These are phyloP conservation scores for Cryphonectria parasitica DNA, from an alignment of 2,329 filamentous ascomycete species.

Conservation along the genomic window DNA sequence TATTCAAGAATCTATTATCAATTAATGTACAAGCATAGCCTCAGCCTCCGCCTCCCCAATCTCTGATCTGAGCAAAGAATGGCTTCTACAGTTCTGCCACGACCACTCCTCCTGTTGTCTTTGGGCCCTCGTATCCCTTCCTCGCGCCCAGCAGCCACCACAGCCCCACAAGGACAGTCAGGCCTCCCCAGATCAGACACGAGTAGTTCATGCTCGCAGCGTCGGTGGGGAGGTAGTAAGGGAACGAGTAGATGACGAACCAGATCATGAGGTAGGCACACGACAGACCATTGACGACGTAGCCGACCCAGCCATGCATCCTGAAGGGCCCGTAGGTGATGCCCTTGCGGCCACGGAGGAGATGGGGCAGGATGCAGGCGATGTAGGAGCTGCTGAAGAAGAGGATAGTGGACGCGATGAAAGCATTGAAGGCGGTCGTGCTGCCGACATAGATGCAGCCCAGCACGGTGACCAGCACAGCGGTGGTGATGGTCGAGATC, in stretches of 20 bases:
- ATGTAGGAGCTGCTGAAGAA: conserved; percentile 58
- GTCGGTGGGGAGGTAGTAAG: conserved; percentile 46
- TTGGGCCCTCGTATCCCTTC: conserved; percentile 31
- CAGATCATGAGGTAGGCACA: conserved; percentile 60
- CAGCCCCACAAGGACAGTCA: conserved; percentile 43
- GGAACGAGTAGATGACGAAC: conserved; percentile 65
- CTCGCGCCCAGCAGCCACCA: conserved; percentile 47
- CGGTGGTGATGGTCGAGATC: conserved; percentile 54
- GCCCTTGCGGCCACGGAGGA: conserved; percentile 48
- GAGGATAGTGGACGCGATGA: conserved; percentile 57
- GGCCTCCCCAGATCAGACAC: conserved; percentile 48
- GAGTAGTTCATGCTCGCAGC: conserved; percentile 54
- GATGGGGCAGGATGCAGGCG: conserved; percentile 63
- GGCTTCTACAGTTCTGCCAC: conserved; percentile 9
- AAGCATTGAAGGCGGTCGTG: conserved; percentile 68
- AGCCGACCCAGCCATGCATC: conserved; percentile 50
- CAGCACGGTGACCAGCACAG: conserved; percentile 52
- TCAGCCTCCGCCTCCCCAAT: too few species aligned
- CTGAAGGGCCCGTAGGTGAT: conserved; percentile 60
- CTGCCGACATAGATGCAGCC: conserved; percentile 69
- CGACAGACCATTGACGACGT: conserved; percentile 50
- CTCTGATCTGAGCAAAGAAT: not conserved
- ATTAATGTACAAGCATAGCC: too few species aligned
- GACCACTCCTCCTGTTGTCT: conserved; percentile 27
- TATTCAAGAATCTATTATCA: not conserved